These are phyloP conservation scores for Heliamphora pulchella DNA, from an alignment of 179 eudicot species.

Conservation along the genomic window DNA sequence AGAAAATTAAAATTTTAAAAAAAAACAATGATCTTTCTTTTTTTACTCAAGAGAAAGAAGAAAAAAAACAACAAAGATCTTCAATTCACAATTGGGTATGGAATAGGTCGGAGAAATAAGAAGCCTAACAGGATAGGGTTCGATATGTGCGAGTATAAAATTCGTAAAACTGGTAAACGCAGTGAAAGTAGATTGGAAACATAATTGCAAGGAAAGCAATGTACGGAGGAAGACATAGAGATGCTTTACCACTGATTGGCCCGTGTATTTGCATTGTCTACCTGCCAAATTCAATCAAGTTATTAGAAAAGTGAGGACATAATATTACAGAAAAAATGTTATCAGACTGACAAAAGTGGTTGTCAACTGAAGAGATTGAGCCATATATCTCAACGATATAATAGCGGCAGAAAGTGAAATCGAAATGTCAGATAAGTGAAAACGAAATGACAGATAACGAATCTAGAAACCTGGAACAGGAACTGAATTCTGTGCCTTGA, in stretches of 20 bases:
- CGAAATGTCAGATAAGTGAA: not conserved
- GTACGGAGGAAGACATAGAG: not conserved
- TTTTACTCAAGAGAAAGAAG: too few relatives aligned
- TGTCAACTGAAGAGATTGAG: too few relatives aligned
- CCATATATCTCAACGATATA: too few relatives aligned
- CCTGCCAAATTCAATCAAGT: constrained; percentile 18
- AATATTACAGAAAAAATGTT: not conserved
- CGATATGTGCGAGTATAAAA: not conserved
- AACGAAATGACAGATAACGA: too few relatives aligned
- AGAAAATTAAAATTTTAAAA: too few relatives aligned
- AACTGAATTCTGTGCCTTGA: not conserved
- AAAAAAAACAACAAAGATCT: not conserved
- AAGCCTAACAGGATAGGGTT: not conserved
- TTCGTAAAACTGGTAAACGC: not conserved
- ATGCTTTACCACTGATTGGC: constrained; percentile 47
- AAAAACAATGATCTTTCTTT: too few relatives aligned
- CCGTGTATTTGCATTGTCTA: constrained; percentile 45
- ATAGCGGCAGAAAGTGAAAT: not conserved
- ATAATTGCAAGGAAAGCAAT: not conserved
- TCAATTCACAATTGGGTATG: not conserved
- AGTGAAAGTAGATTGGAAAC: not conserved
- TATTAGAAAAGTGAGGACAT: not conserved
- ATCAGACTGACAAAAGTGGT: too few relatives aligned
- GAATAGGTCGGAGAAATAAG: not conserved
- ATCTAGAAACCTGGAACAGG: not conserved